Evolutionary conservation across 2,329 filamentous ascomycete genomes (phyloP).

Genomic region (Truncatella angustata): DNA sequence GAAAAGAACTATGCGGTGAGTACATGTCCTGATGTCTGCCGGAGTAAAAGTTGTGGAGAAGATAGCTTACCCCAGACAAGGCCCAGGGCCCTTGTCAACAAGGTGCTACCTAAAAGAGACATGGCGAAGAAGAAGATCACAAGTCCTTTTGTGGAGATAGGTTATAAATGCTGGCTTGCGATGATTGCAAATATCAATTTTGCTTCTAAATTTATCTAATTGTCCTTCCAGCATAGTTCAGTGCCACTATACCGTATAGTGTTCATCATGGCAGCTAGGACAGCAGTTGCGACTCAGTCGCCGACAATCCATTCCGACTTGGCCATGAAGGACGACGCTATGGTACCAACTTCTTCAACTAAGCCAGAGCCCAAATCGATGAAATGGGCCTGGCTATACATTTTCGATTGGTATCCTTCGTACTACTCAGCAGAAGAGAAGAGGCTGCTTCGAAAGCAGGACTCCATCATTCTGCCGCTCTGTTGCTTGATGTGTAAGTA

Average conservation of each 20-base stretch:
- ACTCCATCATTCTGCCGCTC: constrained; percentile 31
- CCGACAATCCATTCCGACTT: background rate
- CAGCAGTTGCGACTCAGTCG: background rate
- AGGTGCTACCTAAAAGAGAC: too few species aligned
- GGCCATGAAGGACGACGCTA: background rate
- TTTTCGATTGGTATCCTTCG: constrained; percentile 13
- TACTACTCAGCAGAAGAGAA: constrained; percentile 7
- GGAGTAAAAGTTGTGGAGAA: background rate
- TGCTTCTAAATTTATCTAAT: too few species aligned
- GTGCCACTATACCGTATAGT: too few species aligned
- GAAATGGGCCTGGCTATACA: constrained; percentile 7
- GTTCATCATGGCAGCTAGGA: background rate
- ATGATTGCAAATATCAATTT: too few species aligned
- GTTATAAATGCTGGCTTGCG: too few species aligned
- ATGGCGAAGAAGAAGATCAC: too few species aligned
- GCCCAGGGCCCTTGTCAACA: too few species aligned
- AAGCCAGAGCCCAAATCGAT: background rate
- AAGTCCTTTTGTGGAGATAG: too few species aligned
- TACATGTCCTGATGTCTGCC: too few species aligned
- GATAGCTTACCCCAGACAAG: background rate
- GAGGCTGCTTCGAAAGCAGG: constrained; percentile 10
- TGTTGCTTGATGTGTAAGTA: constrained; percentile 33
- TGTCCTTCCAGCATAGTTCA: too few species aligned
- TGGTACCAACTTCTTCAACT: background rate
- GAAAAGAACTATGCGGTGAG: background rate